Evolutionary conservation across 495 filamentous ascomycete species (phyloP), one percentile per base, ranked within the genome.

Genomic region (Aspergillus sparsus): DNA sequence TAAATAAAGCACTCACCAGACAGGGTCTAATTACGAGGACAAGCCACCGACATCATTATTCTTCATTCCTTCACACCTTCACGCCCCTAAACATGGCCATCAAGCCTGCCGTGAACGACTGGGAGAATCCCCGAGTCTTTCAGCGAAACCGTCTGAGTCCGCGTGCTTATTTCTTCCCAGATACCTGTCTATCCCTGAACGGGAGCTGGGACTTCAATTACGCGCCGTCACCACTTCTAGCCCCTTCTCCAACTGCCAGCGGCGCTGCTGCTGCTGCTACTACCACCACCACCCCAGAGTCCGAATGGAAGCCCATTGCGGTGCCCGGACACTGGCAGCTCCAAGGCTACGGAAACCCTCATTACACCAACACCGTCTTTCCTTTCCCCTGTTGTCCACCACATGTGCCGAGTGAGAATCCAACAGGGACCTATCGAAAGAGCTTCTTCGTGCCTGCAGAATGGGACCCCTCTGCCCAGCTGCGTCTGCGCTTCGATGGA

Each of bases 311-410:
- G 12, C 66, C 74, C 39, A 81, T 88, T 56, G 59, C 77, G 36
- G 87, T 89, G 9, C 87, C 86, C 1, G 83, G 85, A 10, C 86
- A 87, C 79, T 90, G 87, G 87, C 87, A 89, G 63, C 71, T 86
- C 13, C 85, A 89, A 62, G 85, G 85, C 36, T 82, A 84, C 58
- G 85, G 85, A 7, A 79, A 77, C 10, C 84, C 85, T 3, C 83
- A 87, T 41, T 88, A 88, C 62, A 87, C 83, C 7, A 90, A 89
- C 60, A 68, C 84, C 54, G 76, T 81, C 53, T 88, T 77, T 61
- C 87, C 84, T 3, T 87, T 87, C 51, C 84, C 85, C 2, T 76
- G 82, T 10, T 74, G 81, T 53, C 86, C 86, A 6, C 86, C 85
- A 1, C 71, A 74, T 59, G 78, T 84, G 3, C 83, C 85, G 0